Evolutionary conservation across 1,139 yeast species (phyloP).

Genomic region (Geotrichum macrosporum): DNA sequence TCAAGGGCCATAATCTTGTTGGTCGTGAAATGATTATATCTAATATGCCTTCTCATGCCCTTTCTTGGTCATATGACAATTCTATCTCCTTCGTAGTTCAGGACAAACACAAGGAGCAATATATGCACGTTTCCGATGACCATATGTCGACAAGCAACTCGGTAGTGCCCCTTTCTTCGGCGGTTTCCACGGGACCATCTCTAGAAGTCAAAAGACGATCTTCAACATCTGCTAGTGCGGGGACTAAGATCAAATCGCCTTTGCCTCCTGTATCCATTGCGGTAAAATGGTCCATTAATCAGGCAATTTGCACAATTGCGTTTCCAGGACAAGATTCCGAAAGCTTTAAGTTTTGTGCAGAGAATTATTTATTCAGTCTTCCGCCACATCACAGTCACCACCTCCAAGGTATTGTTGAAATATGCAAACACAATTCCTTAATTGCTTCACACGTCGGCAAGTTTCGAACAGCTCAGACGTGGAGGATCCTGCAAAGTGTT

Average conservation of each 20-base stretch:
- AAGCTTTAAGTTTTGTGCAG: constrained; percentile 33
- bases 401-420: constrained; percentile 43
- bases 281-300: constrained; percentile 1
- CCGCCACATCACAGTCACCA: constrained; percentile 37
- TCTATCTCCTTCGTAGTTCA: constrained; percentile 54
- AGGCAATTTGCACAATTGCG: constrained; percentile 28
- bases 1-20: constrained; percentile 54
- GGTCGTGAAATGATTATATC: constrained; percentile 50
- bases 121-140: constrained; percentile 13
- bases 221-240: constrained; percentile 2
- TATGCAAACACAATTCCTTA: constrained; percentile 56
- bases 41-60: constrained; percentile 49
- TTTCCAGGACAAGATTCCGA: constrained; percentile 34
- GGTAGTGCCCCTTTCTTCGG: too few relatives aligned
- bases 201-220: neutral
- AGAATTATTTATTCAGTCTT: constrained; percentile 27
- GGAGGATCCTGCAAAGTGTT: constrained; percentile 61
- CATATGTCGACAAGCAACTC: too few relatives aligned
- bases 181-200: too few relatives aligned
- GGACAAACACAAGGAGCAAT: constrained; percentile 34
- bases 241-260: constrained; percentile 11
- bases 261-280: constrained; percentile 6
- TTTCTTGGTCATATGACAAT: constrained; percentile 55
- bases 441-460: constrained; percentile 54
- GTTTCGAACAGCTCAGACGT: constrained; percentile 60